Evolutionary conservation across 2,329 filamentous ascomycete genomes (phyloP), one percentile per base, ranked within the genome.

Genomic region (Fusarium subtropicale): DNA sequence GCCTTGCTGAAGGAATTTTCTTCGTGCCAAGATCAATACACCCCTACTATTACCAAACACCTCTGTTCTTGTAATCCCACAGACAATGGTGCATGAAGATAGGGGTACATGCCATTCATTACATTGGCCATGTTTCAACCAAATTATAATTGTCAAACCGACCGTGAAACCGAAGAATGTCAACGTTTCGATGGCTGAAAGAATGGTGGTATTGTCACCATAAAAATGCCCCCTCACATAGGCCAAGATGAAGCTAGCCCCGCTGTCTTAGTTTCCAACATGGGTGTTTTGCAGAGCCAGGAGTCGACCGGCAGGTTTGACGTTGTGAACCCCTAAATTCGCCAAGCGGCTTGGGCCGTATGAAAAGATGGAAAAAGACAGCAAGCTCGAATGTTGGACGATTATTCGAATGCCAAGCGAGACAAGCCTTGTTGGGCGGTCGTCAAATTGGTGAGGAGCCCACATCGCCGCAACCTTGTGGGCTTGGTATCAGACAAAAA

Each of bases 11-110:
- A 87, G 85, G 85, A 86, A 79, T 79, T 81, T 80, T 71, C 42
- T 80, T 81, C 85, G 84, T 87, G 85, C 85, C 85, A 81, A 87
- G 81, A 87, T 78, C 70, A 75, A 83, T 74, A 74, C 61, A 72
- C 82, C 59, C 82, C 79, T 79, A 81, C 79, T 81, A 86, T 86
- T 87, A 87, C 85, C 85, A 87, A 87, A 86, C 85, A 85, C 84
- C 81, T 81, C 76, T 78, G 81, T 76, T 76, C 75, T 75, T 71
- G 62, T 56, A 69, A 68, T 69, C 71, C 78, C 64, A 79, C 79
- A 78, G 81, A 79, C 78, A 75, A 68, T 77, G 85, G 84, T 86
- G 85, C 83, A 87, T 87, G 85, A 86, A 87, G 82, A 82, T 82
- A 76, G 76, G 81, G 82, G 79, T 71, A 87, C 63, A 53, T 60